A percentile compares a stretch with the other conserved stretches of the same genome.
These are phyloP conservation scores for Cercospora janseana DNA, from an alignment of 2,329 filamentous ascomycete species.

Conservation along the genomic window DNA sequence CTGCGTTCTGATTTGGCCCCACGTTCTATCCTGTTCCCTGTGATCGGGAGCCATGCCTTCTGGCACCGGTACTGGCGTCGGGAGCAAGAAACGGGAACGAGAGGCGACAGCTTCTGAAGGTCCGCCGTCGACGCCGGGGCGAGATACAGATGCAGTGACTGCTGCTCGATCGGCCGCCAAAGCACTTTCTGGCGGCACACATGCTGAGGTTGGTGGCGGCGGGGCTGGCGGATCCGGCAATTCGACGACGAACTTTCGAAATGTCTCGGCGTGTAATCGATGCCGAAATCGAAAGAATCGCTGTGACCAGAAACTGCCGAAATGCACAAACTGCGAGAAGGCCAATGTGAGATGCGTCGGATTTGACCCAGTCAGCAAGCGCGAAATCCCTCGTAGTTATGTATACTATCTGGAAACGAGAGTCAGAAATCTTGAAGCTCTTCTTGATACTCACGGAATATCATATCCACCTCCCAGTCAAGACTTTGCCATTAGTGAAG, in stretches of 20 bases:
- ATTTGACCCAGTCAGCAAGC: conserved; percentile 94
- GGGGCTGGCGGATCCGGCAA: not conserved
- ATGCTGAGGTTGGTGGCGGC: conserved; percentile 13
- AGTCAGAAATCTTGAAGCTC: conserved; percentile 75
- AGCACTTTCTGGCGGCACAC: not conserved
- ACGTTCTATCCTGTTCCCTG: not conserved
- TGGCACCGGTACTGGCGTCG: conserved; percentile 6
- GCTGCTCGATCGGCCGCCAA: conserved; percentile 12
- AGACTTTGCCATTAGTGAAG: conserved; percentile 54
- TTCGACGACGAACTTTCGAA: conserved; percentile 62
- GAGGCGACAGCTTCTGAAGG: conserved; percentile 11
- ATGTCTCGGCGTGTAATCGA: conserved; percentile 87
- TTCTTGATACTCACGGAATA: conserved; percentile 68
- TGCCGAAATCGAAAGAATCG: conserved; percentile 90
- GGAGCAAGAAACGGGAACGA: conserved; percentile 24
- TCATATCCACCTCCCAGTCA: conserved; percentile 67
- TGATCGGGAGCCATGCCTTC: conserved; percentile 11
- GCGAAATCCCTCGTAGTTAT: conserved; percentile 84
- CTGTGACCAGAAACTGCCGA: conserved; percentile 89
- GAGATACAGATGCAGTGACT: conserved; percentile 6
- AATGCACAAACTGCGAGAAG: conserved; percentile 89
- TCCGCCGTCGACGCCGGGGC: conserved; percentile 1
- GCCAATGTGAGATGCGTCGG: conserved; percentile 88
- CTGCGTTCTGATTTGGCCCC: conserved; percentile 1
- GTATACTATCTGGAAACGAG: conserved; percentile 92